Percentiles rank a stretch among this genome's conserved stretches.
These are phyloP conservation scores for Rhododendron vialii DNA, from an alignment of 148 eudicot species.

Conservation along the genomic window DNA sequence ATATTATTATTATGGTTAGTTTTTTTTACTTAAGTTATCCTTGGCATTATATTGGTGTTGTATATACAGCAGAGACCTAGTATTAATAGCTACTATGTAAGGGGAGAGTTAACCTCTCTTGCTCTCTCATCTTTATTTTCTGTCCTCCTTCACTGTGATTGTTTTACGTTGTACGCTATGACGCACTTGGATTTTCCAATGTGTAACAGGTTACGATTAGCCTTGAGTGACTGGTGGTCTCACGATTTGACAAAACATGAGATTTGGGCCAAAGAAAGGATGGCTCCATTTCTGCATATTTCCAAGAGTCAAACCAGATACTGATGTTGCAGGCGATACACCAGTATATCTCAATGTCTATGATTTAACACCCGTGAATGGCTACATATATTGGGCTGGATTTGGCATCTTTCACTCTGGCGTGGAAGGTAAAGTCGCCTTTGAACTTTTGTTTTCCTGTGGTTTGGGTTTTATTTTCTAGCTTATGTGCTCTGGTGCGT, in stretches of 20 bases:
- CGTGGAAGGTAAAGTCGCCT: slow-evolving; percentile 66
- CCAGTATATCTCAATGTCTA: slow-evolving; percentile 85
- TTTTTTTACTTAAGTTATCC: not conserved
- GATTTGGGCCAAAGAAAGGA: slow-evolving; percentile 51
- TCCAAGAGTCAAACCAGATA: slow-evolving; percentile 46
- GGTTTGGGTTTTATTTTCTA: not conserved
- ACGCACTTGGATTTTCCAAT: not conserved
- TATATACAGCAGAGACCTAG: not conserved
- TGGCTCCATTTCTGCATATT: slow-evolving; percentile 72
- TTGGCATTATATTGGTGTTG: not conserved
- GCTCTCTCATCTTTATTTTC: not conserved
- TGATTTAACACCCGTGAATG: slow-evolving; percentile 83
- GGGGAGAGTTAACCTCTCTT: not conserved
- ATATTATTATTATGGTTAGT: not conserved
- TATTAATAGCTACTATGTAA: not conserved
- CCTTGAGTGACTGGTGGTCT: slow-evolving; percentile 20
- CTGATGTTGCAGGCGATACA: slow-evolving; percentile 42
- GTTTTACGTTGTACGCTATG: not conserved
- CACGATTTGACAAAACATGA: slow-evolving; percentile 34
- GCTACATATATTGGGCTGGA: slow-evolving; percentile 92
- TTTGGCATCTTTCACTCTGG: slow-evolving; percentile 94
- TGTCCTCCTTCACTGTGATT: not conserved
- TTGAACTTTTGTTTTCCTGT: not conserved
- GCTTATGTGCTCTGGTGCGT: not conserved
- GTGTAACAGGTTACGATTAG: slow-evolving; percentile 27